Evolutionary conservation across 495 filamentous ascomycete genomes (phyloP), one percentile per base, ranked within the genome.

Genomic region (Penicillium diatomitis): DNA sequence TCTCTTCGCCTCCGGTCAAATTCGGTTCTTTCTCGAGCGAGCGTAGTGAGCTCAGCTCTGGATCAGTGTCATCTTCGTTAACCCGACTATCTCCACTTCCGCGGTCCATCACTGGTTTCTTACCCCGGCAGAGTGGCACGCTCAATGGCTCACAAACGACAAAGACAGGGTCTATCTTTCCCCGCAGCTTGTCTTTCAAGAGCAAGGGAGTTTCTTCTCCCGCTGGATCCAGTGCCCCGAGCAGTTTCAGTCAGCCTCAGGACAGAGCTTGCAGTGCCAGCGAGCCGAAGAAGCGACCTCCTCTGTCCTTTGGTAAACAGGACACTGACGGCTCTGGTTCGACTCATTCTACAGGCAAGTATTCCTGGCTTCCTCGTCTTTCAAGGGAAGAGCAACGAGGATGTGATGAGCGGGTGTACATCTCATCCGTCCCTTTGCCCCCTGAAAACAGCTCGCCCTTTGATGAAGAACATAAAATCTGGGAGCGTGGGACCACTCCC

Each of bases 241-340:
- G 31, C 38, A 41, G 31, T 9, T 38, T 11, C 10, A 52, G 20
- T 20, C 20, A 52, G 35, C 45, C 11, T 5, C 33, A 10, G 2
- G 30, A 37, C 1, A 44, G 36, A 11, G 27, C 11, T 9, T 29
- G n/a, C 31, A 50, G 20, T 32, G 38, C 27, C 27, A 53, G 53
- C 2, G 55, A 61, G 1, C 35, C 40, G 3, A 54, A 57, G 44
- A 57, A 57, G 48, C 52, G 56, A 46, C 49, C 48, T 27, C n/a
- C 65, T 12, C 65, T 66, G 27, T 44, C 52, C 12, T 51, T 65
- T 35, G 61, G 57, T 38, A 57, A 55, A 4, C 52, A 47, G n/a
- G 53, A 50, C n/a, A 45, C 58, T 43, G 29, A 10, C 27, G 37
- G 35, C 45, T 52, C 56, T 30, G 48, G 28, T 30, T 40, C 45